Percentiles rank a stretch among this genome's conserved stretches.
Evolutionary conservation across 495 filamentous ascomycete genomes (phyloP).

Genomic region (Tuber magnatum): DNA sequence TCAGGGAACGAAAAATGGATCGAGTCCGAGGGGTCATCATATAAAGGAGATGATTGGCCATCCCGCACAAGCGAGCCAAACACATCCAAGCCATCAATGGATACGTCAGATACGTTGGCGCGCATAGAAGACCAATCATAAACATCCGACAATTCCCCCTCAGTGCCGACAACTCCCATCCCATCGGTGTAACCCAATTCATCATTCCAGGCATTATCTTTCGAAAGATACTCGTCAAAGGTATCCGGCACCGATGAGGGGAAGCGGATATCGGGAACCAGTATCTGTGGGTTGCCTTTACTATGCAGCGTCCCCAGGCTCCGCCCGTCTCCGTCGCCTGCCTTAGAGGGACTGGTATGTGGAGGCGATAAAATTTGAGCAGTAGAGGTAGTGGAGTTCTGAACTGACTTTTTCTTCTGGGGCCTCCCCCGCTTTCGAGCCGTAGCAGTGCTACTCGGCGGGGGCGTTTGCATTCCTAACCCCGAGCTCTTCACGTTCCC

Average conservation of each 20-base stretch:
- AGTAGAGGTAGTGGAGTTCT: slow-evolving; percentile 14
- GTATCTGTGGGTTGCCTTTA: slow-evolving; percentile 24
- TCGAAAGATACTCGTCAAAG: slow-evolving; percentile 2
- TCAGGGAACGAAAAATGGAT: slow-evolving; percentile 37
- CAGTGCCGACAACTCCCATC: slow-evolving; percentile 25
- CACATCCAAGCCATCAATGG: slow-evolving; percentile 3
- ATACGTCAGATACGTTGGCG: slow-evolving; percentile 31
- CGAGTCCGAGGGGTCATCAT: slow-evolving; percentile 34
- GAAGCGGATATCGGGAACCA: slow-evolving; percentile 28
- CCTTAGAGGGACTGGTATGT: slow-evolving; percentile 25
- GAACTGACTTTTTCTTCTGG: slow-evolving; percentile 26
- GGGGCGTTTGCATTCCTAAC: slow-evolving; percentile 41
- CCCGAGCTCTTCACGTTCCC: slow-evolving; percentile 21
- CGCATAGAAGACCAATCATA: slow-evolving; percentile 38
- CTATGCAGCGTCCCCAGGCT: slow-evolving; percentile 14
- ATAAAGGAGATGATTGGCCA: slow-evolving; percentile 30
- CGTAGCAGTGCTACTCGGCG: slow-evolving; percentile 37
- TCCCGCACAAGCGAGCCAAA: slow-evolving; percentile 9
- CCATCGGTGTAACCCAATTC: slow-evolving; percentile 31
- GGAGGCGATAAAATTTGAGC: slow-evolving; percentile 19
- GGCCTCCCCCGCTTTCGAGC: slow-evolving; percentile 35
- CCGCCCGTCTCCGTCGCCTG: slow-evolving; percentile 16
- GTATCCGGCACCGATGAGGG: slow-evolving; percentile 17
- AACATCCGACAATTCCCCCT: slow-evolving; percentile 30
- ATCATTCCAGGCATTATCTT: slow-evolving; percentile 19